phyloP scores from a whole-genome alignment of 1,284 basidiomycete genomes.

The Rhodotorula sp. region DNA sequence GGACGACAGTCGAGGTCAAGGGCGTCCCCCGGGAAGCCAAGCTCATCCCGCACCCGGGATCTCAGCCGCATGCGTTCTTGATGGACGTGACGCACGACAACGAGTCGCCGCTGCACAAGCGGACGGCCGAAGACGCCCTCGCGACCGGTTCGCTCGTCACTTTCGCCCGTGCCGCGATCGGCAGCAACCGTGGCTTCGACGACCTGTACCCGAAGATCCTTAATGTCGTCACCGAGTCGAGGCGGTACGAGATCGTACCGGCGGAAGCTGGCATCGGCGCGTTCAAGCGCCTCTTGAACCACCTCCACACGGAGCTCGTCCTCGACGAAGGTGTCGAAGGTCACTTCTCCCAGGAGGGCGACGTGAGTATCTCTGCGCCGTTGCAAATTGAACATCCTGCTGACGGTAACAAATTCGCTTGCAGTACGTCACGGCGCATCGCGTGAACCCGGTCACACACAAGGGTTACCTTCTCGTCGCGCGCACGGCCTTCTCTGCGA shows the following conservation, averaged over 20 bases:
- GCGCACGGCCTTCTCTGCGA: conserved; percentile 81
- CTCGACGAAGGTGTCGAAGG: conserved; percentile 77
- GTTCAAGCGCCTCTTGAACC: conserved; percentile 79
- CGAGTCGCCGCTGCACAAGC: conserved; percentile 81
- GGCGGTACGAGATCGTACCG: conserved; percentile 64
- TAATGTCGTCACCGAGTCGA: conserved; percentile 77
- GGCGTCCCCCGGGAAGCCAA: conserved; percentile 70
- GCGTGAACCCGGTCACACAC: conserved; percentile 84
- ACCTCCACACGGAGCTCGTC: conserved; percentile 84
- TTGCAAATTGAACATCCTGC: no score
- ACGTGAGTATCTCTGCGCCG: conserved; percentile 58
- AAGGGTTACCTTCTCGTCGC: conserved; percentile 86
- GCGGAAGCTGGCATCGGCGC: conserved; percentile 60
- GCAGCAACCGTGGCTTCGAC: conserved; percentile 92
- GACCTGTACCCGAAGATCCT: conserved; percentile 90
- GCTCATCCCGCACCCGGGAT: conserved; percentile 76
- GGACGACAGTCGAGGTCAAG: conserved; percentile 66
- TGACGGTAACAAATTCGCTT: neutral
- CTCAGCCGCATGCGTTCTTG: conserved; percentile 81
- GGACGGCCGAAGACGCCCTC: conserved; percentile 87
- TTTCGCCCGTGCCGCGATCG: conserved; percentile 79
- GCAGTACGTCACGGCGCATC: conserved; percentile 86
- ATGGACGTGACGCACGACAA: conserved; percentile 97
- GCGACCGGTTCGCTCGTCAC: conserved; percentile 83
- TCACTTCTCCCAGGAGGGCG: conserved; percentile 90